Evolutionary conservation across 208 protist species (phyloP), one percentile per base, ranked within the genome.

Genomic region (Zelonia costaricensis): DNA sequence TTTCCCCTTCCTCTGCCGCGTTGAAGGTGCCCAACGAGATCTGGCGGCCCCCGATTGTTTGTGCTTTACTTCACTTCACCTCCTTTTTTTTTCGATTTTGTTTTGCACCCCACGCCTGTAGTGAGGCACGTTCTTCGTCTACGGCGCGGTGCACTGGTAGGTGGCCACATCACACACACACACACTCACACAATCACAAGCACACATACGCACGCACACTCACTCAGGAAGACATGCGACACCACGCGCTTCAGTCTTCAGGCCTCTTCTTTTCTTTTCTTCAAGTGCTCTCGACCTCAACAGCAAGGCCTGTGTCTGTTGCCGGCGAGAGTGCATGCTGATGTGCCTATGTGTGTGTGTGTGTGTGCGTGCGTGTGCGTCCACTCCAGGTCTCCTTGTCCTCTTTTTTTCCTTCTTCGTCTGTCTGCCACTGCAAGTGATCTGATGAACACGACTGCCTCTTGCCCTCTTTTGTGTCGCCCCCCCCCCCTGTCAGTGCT

Each of bases 101-200:
- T 16, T 28, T 15, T 49, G 10, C 10, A 6, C n/a, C 44, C n/a
- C 58, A 36, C 22, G 28, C 23, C 30, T 13, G 52, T 57, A 57
- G 52, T 25, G 52, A 57, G 52, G 36, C 52, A 57, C 52, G 52
- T 57, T 57, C 52, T 45, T 44, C 52, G 52, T 57, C 52, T 57
- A 57, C 33, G n/a, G n/a, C 18, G 15, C 28, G 31, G 49, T 28
- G 12, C 49, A 33, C 27, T 15, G 23, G 10, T 18, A 42, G 40
- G n/a, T 18, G 13, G 5, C 46, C 47, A 36, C 49, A 55, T 8
- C 1, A 55, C 33, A 39, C 49, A 43, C 30, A 30, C 16, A n/a
- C 8, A 39, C 28, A 20, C 47, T 25, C 18, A 10, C 28, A 4
- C 47, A 53, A 13, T 25, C 1, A 16, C 30, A 28, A 27, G 28